Conservation (phyloP, 768 basidiomycete genomes). For the Tricholoma furcatifolium region DNA sequence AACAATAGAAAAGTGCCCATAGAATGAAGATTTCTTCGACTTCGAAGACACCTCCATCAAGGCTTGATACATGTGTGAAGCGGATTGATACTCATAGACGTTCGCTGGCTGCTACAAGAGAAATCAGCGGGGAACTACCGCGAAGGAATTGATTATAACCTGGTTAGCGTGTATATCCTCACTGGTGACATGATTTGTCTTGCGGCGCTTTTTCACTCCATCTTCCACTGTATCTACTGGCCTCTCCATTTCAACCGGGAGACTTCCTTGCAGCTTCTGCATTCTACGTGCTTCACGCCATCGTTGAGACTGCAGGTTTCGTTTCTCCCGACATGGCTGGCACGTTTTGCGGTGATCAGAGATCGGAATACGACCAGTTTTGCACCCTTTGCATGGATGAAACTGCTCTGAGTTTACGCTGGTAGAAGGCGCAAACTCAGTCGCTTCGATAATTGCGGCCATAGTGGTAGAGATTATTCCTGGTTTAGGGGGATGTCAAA, state of each 20-base stretch:
- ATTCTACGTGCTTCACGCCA: not conserved
- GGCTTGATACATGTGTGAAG: conserved; percentile 26
- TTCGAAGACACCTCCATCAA: conserved; percentile 13
- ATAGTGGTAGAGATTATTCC: no score
- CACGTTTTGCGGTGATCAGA: conserved; percentile 2
- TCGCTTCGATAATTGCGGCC: no score
- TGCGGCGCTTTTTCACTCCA: not conserved
- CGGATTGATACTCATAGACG: conserved; percentile 28
- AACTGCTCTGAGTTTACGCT: not conserved
- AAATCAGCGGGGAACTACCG: not conserved
- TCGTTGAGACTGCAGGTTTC: not conserved
- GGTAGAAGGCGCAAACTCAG: no score
- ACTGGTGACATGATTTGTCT: not conserved
- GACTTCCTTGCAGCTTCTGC: not conserved
- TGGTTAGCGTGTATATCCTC: not conserved
- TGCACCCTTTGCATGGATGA: conserved; percentile 1
- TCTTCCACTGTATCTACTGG: no score
- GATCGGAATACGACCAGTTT: not conserved
- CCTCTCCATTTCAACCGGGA: no score
- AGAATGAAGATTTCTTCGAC: conserved; percentile 14
- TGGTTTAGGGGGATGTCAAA: no score
- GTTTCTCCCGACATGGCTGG: conserved; percentile 5
- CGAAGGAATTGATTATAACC: not conserved
- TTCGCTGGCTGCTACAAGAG: not conserved
- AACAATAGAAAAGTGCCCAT: conserved; percentile 30